Conservation (phyloP, 2,329 filamentous ascomycete species). For the Epichloe sylvatica region DNA sequence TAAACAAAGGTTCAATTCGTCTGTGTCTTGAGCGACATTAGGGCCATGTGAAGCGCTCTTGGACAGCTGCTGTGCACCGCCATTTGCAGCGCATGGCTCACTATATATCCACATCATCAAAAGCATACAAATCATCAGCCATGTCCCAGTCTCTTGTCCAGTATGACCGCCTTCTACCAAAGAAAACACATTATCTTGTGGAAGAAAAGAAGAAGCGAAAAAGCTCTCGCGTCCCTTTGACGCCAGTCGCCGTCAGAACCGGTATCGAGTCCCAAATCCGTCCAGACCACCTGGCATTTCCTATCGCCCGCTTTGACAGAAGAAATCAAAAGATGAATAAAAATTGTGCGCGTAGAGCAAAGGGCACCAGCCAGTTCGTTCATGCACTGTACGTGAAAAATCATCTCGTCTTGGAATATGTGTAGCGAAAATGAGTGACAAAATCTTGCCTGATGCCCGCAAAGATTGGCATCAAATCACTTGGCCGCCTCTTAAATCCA, state of each 20-base stretch:
- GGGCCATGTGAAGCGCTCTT: not conserved
- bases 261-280: constrained; percentile 5
- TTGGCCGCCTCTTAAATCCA: constrained; percentile 32
- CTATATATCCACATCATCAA: constrained; percentile 12
- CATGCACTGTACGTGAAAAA: constrained; percentile 8
- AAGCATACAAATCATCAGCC: constrained; percentile 15
- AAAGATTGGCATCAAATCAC: not conserved
- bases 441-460: not conserved
- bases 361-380: not conserved
- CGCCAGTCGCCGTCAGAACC: constrained; percentile 2
- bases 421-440: constrained; percentile 16
- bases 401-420: constrained; percentile 15
- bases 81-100: not conserved
- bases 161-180: constrained; percentile 4
- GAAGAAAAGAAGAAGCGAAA: not conserved
- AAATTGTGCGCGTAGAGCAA: constrained; percentile 1
- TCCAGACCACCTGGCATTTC: not conserved
- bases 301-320: constrained; percentile 1
- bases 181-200: not conserved
- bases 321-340: not conserved
- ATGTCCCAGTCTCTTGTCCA: constrained; percentile 1
- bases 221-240: constrained; percentile 1
- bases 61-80: not conserved
- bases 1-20: not conserved
- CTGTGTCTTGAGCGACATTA: not conserved